Conservation (phyloP, 257 asterid species). For the Vinca minor region DNA sequence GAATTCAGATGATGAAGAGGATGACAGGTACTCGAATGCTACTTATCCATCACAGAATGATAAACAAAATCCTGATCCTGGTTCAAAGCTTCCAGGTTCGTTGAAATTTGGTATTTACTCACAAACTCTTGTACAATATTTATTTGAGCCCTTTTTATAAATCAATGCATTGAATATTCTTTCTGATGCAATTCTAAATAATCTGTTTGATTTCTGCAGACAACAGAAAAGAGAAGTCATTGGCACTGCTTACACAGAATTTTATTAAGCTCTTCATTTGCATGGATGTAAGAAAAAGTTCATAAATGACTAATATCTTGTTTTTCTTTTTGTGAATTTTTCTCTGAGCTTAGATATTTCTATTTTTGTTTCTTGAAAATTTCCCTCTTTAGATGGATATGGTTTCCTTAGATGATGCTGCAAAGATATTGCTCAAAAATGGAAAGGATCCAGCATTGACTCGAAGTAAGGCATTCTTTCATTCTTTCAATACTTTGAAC, state of each 20-base stretch:
- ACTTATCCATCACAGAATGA: slow-evolving; percentile 43
- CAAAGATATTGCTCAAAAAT: slow-evolving; percentile 78
- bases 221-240: slow-evolving; percentile 86
- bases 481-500: not conserved
- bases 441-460: slow-evolving; percentile 82
- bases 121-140: not conserved
- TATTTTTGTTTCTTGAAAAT: slow-evolving; percentile 1
- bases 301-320: not conserved
- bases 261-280: slow-evolving; percentile 90
- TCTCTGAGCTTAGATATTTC: not conserved
- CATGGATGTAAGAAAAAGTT: slow-evolving; percentile 53
- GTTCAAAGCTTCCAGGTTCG: slow-evolving; percentile 27
- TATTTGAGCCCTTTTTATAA: not conserved
- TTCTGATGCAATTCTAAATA: not conserved
- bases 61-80: slow-evolving; percentile 35
- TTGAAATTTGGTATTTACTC: slow-evolving; percentile 35
- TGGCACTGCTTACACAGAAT: slow-evolving; percentile 93
- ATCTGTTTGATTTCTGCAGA: slow-evolving; percentile 29
- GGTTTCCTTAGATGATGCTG: slow-evolving; percentile 96
- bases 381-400: slow-evolving; percentile 52
- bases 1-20: slow-evolving; percentile 87
- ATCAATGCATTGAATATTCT: not conserved
- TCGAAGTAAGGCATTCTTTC: slow-evolving; percentile 48
- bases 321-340: not conserved
- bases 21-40: slow-evolving; percentile 42